These are phyloP conservation scores for Citrus australasica DNA, from an alignment of 345 rosid genomes.

Conservation along the genomic window DNA sequence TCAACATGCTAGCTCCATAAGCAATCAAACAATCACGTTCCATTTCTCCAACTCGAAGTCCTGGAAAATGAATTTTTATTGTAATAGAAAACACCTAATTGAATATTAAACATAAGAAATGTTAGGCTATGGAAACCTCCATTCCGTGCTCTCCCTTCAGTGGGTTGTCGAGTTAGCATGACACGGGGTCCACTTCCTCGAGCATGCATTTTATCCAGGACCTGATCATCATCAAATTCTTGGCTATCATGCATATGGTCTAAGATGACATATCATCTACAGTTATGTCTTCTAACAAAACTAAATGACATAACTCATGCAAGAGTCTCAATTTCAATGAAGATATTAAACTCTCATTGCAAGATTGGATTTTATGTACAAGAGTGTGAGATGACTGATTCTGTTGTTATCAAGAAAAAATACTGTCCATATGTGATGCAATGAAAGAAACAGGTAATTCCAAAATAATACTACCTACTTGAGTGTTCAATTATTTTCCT, in stretches of 20 bases:
- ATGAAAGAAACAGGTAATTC: neutral
- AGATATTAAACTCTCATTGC: neutral
- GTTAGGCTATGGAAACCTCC: conserved; percentile 55
- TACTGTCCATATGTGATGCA: neutral
- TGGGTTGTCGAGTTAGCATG: conserved; percentile 91
- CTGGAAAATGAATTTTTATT: conserved; percentile 30
- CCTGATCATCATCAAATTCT: neutral
- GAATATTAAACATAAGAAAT: conserved; percentile 6
- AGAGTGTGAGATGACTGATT: neutral
- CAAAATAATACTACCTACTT: neutral
- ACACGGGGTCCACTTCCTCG: conserved; percentile 91
- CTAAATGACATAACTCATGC: neutral
- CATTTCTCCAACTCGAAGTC: conserved; percentile 97
- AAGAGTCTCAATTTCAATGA: neutral
- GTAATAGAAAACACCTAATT: neutral
- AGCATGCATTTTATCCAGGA: conserved; percentile 45
- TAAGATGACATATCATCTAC: neutral
- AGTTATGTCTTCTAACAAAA: neutral
- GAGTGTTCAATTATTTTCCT: neutral
- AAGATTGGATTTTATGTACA: neutral
- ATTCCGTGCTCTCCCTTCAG: conserved; percentile 95
- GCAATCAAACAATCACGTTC: conserved; percentile 96
- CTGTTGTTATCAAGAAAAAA: neutral
- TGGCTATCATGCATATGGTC: neutral
- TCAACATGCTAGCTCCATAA: conserved; percentile 94